Evolutionary conservation across 2,329 filamentous ascomycete species (phyloP).

Genomic region (Colletotrichum somersetense): DNA sequence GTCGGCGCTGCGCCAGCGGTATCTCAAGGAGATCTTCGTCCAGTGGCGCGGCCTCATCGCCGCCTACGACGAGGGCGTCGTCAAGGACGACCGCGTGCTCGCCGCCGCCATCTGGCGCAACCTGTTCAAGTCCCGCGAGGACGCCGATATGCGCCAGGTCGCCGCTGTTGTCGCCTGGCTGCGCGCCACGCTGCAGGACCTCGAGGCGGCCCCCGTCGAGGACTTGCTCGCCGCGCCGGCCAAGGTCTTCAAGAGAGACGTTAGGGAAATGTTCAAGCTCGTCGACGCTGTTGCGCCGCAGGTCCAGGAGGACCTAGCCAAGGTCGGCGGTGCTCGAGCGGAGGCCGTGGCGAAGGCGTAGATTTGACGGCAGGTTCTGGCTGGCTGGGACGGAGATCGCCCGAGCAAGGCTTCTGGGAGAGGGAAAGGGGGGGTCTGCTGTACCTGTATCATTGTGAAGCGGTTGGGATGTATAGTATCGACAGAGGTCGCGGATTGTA

Average conservation of each 20-base stretch:
- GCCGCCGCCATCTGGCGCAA: conserved; percentile 93
- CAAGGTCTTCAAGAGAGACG: conserved; percentile 59
- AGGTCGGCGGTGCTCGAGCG: conserved; percentile 16
- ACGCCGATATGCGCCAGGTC: conserved; percentile 63
- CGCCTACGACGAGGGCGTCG: conserved; percentile 85
- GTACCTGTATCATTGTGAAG: not conserved
- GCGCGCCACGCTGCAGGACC: conserved; percentile 59
- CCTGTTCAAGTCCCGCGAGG: conserved; percentile 78
- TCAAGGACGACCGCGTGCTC: conserved; percentile 81
- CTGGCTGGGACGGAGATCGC: conserved; percentile 6
- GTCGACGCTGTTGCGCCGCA: conserved; percentile 51
- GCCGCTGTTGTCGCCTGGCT: conserved; percentile 70
- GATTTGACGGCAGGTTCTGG: conserved; percentile 31
- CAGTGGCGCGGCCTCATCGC: conserved; percentile 91
- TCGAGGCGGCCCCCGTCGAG: conserved; percentile 65
- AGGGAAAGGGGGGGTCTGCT: not conserved
- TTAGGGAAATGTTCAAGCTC: conserved; percentile 51
- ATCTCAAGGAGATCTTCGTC: conserved; percentile 89
- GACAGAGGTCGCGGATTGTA: conserved; percentile 13
- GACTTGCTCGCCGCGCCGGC: conserved; percentile 54
- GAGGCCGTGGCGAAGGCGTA: conserved; percentile 43
- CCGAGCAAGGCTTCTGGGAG: not conserved
- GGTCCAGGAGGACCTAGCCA: conserved; percentile 41
- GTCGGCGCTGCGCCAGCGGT: conserved; percentile 70
- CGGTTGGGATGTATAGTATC: conserved; percentile 7